Evolutionary conservation across 169 alveolate genomes (phyloP).

Genomic region (Babesia bovis): DNA sequence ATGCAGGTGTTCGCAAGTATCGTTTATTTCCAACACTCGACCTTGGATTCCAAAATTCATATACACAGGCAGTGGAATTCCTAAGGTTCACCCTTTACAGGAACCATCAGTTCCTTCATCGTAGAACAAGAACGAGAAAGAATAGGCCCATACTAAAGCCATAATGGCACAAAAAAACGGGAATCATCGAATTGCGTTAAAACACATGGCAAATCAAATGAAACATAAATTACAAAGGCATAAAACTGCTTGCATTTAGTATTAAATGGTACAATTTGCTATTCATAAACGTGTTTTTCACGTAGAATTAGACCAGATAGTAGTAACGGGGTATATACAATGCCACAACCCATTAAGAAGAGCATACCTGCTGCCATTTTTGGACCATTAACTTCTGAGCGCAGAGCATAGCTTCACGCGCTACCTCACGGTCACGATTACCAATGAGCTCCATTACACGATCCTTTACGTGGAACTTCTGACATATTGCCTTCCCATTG

Average conservation of each 20-base stretch:
- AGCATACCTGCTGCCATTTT: slow-evolving; percentile 77
- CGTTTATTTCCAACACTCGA: slow-evolving; percentile 65
- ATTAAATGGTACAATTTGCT: no score
- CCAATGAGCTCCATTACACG: slow-evolving; percentile 81
- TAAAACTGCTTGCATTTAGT: no score
- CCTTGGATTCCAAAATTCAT: slow-evolving; percentile 70
- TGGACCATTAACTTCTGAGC: slow-evolving; percentile 87
- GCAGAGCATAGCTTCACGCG: slow-evolving; percentile 85
- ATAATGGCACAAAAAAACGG: no score
- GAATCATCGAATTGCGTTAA: no score
- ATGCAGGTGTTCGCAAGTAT: slow-evolving; percentile 73
- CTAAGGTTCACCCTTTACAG: slow-evolving; percentile 64
- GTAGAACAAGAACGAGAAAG: slow-evolving; percentile 67
- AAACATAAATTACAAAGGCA: no score
- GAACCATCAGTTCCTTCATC: slow-evolving; percentile 72
- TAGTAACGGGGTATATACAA: no score
- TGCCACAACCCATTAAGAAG: neutral
- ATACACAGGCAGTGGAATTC: slow-evolving; percentile 73
- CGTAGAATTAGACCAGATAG: no score
- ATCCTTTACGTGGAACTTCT: slow-evolving; percentile 83
- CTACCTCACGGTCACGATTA: slow-evolving; percentile 82
- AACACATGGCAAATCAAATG: no score
- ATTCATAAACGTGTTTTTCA: no score
- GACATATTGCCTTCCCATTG: slow-evolving; percentile 84
- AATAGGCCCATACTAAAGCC: slow-evolving; percentile 69